Evolutionary conservation across 192 early-diverging fungal species (phyloP), one percentile per base, ranked within the genome.

Genomic region (Backusella westeae): DNA sequence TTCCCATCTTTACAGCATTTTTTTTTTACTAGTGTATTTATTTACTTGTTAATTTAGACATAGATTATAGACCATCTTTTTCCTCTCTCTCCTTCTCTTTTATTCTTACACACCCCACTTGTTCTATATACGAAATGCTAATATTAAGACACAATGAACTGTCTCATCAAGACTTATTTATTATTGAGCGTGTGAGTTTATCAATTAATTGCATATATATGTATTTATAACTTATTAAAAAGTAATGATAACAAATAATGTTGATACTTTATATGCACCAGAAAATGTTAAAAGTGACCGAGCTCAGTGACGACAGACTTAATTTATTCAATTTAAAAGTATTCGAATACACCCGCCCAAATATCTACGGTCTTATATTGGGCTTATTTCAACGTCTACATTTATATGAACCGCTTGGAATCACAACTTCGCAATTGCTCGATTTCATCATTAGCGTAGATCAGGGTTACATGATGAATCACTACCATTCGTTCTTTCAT

Each of bases 401-500:
- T 67, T 79, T 96, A 6, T 81, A 90, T 63, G 79, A 86, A 32
- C 85, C 88, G 21, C 80, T 91, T 29, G 83, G 87, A 75, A 88
- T 91, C 34, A 79, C 89, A 8, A 81, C 84, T 21, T 87, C 88
- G 34, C 87, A 91, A 67, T 83, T 98, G 59, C 86, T 98, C 21
- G 92, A 95, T 65, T 96, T 98, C 76, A 86, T 93, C 49, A 87
- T 94, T 29, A 94, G 95, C 67, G 89, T 96, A 41, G 91, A 93
- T 72, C 75, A 85, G 66, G 93, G 93, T 32, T 98, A 98, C 79
- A 81, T 86, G n/a, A 78, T 87, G 17, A 95, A 94, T 69, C 92
- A 92, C 5, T 98, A 98, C 72, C 96, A 98, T 81, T 95, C 93
- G 9, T 98, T 96, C 78, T 92, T 91, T 80, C 96, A 98, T 76